Percentiles rank a stretch among this genome's conserved stretches.
These are phyloP conservation scores for Penicillium egyptiacum DNA, from an alignment of 495 filamentous ascomycete genomes.

Conservation along the genomic window DNA sequence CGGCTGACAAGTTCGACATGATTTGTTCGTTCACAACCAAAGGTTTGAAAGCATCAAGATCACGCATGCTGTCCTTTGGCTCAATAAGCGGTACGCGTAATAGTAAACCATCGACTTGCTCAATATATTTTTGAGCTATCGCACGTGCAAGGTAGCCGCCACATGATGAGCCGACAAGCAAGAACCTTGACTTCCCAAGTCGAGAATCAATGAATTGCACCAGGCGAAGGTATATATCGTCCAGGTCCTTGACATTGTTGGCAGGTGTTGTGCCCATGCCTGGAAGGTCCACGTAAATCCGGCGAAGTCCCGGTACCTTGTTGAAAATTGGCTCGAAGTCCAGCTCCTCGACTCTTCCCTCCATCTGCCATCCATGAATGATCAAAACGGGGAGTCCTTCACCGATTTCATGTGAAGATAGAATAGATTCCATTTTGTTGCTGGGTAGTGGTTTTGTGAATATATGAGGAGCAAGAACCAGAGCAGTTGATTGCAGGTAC, in stretches of 20 bases:
- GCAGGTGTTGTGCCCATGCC: slow-evolving; percentile 35
- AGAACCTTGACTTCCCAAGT: slow-evolving; percentile 26
- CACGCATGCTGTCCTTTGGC: slow-evolving; percentile 27
- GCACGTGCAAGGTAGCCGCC: slow-evolving; percentile 34
- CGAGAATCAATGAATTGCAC: slow-evolving; percentile 33
- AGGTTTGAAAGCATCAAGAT: slow-evolving; percentile 30
- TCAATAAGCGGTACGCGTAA: slow-evolving; percentile 35
- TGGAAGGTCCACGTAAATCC: slow-evolving; percentile 36
- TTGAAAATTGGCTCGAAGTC: slow-evolving; percentile 38
- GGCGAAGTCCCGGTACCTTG: slow-evolving; percentile 25
- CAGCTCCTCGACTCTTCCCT: slow-evolving; percentile 26
- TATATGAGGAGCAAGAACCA: background rate
- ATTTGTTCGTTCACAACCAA: slow-evolving; percentile 27
- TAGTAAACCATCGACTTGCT: slow-evolving; percentile 32
- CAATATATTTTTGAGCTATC: slow-evolving; percentile 29
- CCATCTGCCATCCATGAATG: slow-evolving; percentile 34
- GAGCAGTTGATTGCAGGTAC: background rate
- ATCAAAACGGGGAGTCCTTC: slow-evolving; percentile 31
- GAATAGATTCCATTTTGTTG: slow-evolving; percentile 20
- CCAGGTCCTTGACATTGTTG: slow-evolving; percentile 28
- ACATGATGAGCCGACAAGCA: slow-evolving; percentile 32
- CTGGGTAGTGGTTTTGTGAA: slow-evolving; percentile 1
- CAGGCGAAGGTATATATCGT: slow-evolving; percentile 31
- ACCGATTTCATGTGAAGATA: slow-evolving; percentile 32
- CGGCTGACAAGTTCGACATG: slow-evolving; percentile 25